Percentiles rank a stretch among this genome's conserved stretches.
phyloP scores from a whole-genome alignment of 495 filamentous ascomycete species.

The Tuber magnatum region DNA sequence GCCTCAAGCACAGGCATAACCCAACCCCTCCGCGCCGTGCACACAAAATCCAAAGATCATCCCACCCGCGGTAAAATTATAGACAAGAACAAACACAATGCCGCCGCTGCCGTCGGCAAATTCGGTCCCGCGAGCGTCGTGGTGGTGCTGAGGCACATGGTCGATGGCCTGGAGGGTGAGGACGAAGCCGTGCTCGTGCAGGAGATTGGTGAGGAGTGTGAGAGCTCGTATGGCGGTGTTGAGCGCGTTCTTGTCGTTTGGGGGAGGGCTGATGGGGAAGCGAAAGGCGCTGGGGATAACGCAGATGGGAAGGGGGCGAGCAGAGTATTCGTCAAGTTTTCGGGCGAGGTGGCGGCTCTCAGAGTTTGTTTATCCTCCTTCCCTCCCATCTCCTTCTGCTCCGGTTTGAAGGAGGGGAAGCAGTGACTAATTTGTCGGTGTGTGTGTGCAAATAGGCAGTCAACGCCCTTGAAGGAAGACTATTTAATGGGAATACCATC shows the following conservation, averaged over 20 bases:
- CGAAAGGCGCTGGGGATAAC: neutral
- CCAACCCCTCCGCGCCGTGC: conserved; percentile 69
- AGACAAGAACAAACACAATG: conserved; percentile 52
- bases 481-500: conserved; percentile 81
- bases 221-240: conserved; percentile 78
- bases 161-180: conserved; percentile 64
- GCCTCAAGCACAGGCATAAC: conserved; percentile 72
- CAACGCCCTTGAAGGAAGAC: conserved; percentile 72
- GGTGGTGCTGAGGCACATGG: conserved; percentile 70
- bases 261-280: conserved; percentile 3
- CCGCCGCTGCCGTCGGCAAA: conserved; percentile 47
- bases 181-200: conserved; percentile 71
- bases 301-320: conserved; percentile 38
- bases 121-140: conserved; percentile 74
- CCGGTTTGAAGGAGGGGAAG: neutral
- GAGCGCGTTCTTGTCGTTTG: conserved; percentile 72
- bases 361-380: conserved; percentile 51
- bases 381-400: neutral
- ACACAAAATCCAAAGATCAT: conserved; percentile 74
- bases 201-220: conserved; percentile 91
- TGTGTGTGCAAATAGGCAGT: conserved; percentile 55
- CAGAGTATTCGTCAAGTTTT: conserved; percentile 88
- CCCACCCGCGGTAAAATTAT: conserved; percentile 73
- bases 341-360: conserved; percentile 67
- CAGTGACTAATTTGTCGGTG: conserved; percentile 17